phyloP scores from a whole-genome alignment of 441 rosid genomes.

The Jatropha podagrica region DNA sequence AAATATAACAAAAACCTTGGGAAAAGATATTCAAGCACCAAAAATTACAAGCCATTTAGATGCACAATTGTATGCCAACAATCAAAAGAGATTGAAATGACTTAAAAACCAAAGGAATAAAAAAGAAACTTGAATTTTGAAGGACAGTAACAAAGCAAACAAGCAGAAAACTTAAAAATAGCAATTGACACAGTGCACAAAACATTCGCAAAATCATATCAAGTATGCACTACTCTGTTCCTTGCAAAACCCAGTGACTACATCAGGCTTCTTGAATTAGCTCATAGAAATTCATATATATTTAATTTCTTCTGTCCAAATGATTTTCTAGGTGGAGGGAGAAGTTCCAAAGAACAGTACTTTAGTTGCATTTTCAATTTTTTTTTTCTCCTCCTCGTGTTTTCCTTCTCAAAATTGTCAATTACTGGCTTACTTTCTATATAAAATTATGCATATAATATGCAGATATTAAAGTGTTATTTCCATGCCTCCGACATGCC shows the following conservation, averaged over 20 bases:
- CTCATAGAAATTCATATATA: not conserved
- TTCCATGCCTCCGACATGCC: not conserved
- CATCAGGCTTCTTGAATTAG: slow-evolving; percentile 2
- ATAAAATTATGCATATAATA: not conserved
- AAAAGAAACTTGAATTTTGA: not conserved
- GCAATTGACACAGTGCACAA: not conserved
- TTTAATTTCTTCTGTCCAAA: not conserved
- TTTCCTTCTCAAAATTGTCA: slow-evolving; percentile 1
- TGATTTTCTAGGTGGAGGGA: not conserved
- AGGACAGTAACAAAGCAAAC: not conserved
- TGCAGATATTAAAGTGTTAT: not conserved
- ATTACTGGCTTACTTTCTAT: not conserved
- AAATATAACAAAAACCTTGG: not conserved
- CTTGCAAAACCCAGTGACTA: not conserved
- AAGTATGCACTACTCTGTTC: not conserved
- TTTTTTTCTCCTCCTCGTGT: not conserved
- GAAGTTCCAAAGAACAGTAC: slow-evolving; percentile 1
- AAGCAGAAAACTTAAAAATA: not conserved
- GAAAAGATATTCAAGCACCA: not conserved
- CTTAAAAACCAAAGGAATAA: not conserved
- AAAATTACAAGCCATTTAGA: not conserved
- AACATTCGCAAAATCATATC: not conserved
- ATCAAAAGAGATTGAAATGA: slow-evolving; percentile 3
- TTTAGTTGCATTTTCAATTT: not conserved
- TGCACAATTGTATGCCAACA: not conserved